Evolutionary conservation across 495 filamentous ascomycete genomes (phyloP), one percentile per base, ranked within the genome.

Genomic region (Podospora sp.): DNA sequence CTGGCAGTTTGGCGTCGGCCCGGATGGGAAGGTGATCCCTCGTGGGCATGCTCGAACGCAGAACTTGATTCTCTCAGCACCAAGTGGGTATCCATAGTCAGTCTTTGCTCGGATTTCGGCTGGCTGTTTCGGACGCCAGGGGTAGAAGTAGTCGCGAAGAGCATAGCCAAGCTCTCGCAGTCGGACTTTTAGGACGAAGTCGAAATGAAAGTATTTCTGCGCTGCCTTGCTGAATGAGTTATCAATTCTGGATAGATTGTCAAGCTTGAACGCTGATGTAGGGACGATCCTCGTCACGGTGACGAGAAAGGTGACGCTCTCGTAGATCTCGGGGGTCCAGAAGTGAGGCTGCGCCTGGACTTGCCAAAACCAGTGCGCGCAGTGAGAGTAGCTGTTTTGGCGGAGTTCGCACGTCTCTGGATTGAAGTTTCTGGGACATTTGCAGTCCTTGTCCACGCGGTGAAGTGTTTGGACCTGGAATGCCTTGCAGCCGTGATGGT

Each of bases 271-370:
- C 50, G 21, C 50, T n/a, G n/a, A n/a, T n/a, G n/a, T n/a, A n/a
- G n/a, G n/a, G n/a, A n/a, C n/a, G n/a, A 53, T 53, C 50, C 50
- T n/a, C 6, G 50, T 53, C 6, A 53, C 50, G 21, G 50, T 53
- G 21, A 53, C n/a, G 50, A 53, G 50, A 18, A 53, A 53, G 50
- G 50, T 53, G 50, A 53, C 50, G 50, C 50, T 53, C 50, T 53
- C 50, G 16, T 53, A 53, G 21, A 53, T 53, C 50, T 53, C 50
- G 5, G 50, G 50, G 18, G 21, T 18, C 50, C 50, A 53, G 5
- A 53, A 18, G 21, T 22, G 50, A 22, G 50, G 50, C 21, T 53
- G 50, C 6, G 50, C 50, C 16, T 53, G 50, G n/a, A 53, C 50
- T 22, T 53, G 50, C 50, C 50, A 53, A 18, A 53, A 53, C 50